Base-by-base conservation (phyloP, 2,329 filamentous ascomycete species). In the Diaporthe australafricana region DNA sequence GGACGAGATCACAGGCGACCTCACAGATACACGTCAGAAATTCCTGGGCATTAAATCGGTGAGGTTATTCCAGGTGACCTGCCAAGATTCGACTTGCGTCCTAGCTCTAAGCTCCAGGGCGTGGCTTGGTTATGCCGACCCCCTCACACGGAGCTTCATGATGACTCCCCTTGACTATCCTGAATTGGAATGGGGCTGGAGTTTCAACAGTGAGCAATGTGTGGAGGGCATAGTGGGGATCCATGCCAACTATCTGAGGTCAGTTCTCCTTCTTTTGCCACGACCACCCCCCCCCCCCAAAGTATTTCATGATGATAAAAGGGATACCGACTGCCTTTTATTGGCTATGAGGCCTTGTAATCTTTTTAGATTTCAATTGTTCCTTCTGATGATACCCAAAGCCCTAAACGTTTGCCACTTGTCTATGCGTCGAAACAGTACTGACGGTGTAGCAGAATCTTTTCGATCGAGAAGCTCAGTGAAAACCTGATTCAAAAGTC, bases 61-160 rank as follows among this genome's bases (percentile, higher is more conserved):
- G 53, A 94, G 94, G 76, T 88, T 99, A 3, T 98, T 97, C 81
- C 92, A 93, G 75, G 95, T 98, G n/a, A 93, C 92, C 6, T 94
- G 98, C 11, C 92, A 96, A 78, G 92, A 92, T 22, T 93, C 95
- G 75, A 92, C 93, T 7, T 95, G 95, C 52, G 93, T 98, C 17
- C 87, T 99, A 67, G 96, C 94, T 2, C 87, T 98, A 69, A 98
- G 95, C 80, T 97, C 95, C 20, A 91, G 96, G 70, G 93, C 96
- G n/a, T 99, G 96, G 95, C 87, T 99, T 5, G 96, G 95, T 53
- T 98, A 98, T 80, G 93, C 95, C 0, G 94, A 98, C 77, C 91
- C 93, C 2, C 92, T 95, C 72, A 95, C 93, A 2, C 94, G 94
- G 78, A 92, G 92, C 47, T 98, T 98, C 78, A 94, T 97, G 83